Percentiles rank a stretch among this genome's conserved stretches.
phyloP scores from a whole-genome alignment of 2,329 filamentous ascomycete genomes.

The Penicillium sp. region DNA sequence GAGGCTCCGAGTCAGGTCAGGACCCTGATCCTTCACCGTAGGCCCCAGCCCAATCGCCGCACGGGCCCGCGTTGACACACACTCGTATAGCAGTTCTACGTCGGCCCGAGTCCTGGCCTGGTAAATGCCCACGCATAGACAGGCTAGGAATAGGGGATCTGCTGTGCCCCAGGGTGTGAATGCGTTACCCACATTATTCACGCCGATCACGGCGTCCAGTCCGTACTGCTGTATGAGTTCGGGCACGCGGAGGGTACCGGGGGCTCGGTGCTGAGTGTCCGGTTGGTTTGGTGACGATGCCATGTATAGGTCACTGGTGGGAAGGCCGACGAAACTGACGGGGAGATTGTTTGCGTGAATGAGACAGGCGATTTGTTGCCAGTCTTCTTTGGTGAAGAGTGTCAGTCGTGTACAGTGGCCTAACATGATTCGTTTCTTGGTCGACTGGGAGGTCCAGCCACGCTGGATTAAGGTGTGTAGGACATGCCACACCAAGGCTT shows the following conservation, averaged over 20 bases:
- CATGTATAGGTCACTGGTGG: conserved; percentile 75
- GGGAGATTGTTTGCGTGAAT: conserved; percentile 58
- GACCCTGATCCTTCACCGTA: not conserved
- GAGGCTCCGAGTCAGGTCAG: not conserved
- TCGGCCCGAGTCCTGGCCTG: conserved; percentile 66
- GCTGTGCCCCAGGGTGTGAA: conserved; percentile 72
- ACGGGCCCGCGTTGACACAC: conserved; percentile 52
- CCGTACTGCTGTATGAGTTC: conserved; percentile 63
- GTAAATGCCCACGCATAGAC: conserved; percentile 68
- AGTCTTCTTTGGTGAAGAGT: conserved; percentile 56
- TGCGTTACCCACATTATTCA: conserved; percentile 76
- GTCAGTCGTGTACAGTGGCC: conserved; percentile 72
- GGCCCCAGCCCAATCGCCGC: conserved; percentile 40
- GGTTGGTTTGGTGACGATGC: conserved; percentile 54
- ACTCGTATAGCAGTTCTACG: conserved; percentile 62
- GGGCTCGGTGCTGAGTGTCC: conserved; percentile 37
- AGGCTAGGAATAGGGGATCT: conserved; percentile 68
- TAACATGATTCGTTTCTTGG: conserved; percentile 59
- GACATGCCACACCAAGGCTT: conserved; percentile 60
- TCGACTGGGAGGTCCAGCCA: conserved; percentile 53
- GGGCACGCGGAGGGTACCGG: conserved; percentile 67
- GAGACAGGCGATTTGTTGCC: conserved; percentile 51
- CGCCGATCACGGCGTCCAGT: conserved; percentile 64
- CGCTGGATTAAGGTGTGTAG: conserved; percentile 55
- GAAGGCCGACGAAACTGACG: conserved; percentile 69